Percentiles rank a stretch among this genome's conserved stretches.
phyloP scores from a whole-genome alignment of 1,284 basidiomycete species.

The Phylloporus sp. region DNA sequence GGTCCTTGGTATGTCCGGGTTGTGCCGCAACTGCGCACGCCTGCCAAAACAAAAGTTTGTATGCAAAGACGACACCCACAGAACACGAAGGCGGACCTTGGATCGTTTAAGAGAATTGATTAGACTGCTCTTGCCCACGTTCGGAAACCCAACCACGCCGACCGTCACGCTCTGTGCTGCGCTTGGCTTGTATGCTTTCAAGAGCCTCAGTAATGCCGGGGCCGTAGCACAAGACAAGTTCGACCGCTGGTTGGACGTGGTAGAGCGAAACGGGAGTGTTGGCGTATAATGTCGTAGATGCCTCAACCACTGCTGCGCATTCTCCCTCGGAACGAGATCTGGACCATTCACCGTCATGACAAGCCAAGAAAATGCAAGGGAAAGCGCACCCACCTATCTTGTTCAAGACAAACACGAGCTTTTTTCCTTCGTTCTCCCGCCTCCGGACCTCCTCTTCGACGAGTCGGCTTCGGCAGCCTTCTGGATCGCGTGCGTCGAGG shows the following conservation, averaged over 20 bases:
- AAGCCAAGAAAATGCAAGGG: too few relatives aligned
- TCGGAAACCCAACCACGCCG: too few relatives aligned
- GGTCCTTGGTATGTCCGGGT: conserved; percentile 92
- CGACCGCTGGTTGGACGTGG: conserved; percentile 78
- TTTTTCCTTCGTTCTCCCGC: conserved; percentile 85
- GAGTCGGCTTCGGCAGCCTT: too few relatives aligned
- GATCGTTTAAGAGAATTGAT: conserved; percentile 95
- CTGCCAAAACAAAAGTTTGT: conserved; percentile 46
- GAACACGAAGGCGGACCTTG: conserved; percentile 58
- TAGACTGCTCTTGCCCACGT: too few relatives aligned
- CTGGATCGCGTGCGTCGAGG: conserved; percentile 70
- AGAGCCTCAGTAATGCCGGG: conserved; percentile 27
- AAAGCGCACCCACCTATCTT: conserved; percentile 72
- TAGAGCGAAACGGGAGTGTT: conserved; percentile 92
- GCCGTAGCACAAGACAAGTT: conserved; percentile 81
- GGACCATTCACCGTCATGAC: too few relatives aligned
- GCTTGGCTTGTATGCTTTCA: too few relatives aligned
- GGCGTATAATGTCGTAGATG: too few relatives aligned
- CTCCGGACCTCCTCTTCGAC: conserved; percentile 79
- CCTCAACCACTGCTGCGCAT: too few relatives aligned
- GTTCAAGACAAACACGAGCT: conserved; percentile 87
- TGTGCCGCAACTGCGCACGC: conserved; percentile 93
- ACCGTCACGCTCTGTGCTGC: too few relatives aligned
- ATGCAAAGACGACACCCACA: conserved; percentile 12
- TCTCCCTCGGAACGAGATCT: too few relatives aligned